phyloP scores from a whole-genome alignment of 2,329 filamentous ascomycete genomes.

The Rutstroemia sp. region DNA sequence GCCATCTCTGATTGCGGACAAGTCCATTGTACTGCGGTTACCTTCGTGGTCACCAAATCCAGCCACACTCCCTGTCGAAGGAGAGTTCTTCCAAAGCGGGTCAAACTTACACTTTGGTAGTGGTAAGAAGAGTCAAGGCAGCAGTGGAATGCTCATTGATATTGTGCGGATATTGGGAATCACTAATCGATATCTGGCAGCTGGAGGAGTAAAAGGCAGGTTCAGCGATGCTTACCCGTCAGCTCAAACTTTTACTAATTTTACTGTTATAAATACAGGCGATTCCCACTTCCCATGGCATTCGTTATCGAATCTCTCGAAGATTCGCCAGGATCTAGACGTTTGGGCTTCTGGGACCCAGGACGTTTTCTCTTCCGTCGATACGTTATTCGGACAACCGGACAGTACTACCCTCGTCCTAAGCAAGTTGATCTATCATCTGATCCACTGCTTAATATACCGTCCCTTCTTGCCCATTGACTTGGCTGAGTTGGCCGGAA shows the following conservation, averaged over 20 bases:
- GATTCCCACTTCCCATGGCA: slow-evolving; percentile 92
- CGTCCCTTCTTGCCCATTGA: slow-evolving; percentile 82
- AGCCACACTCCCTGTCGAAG: slow-evolving; percentile 57
- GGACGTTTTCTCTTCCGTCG: slow-evolving; percentile 69
- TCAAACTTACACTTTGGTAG: slow-evolving; percentile 65
- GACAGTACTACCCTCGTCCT: slow-evolving; percentile 74
- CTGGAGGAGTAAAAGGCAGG: slow-evolving; percentile 64
- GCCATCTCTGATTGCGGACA: slow-evolving; percentile 72
- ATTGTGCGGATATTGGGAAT: slow-evolving; percentile 76
- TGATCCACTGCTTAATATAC: slow-evolving; percentile 81
- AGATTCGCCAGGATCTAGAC: slow-evolving; percentile 78
- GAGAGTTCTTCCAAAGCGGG: slow-evolving; percentile 72
- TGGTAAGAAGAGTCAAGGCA: slow-evolving; percentile 65
- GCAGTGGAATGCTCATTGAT: slow-evolving; percentile 75
- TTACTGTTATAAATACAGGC: slow-evolving; percentile 34
- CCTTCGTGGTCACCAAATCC: slow-evolving; percentile 65
- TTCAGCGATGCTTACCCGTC: not conserved
- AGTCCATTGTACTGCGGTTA: slow-evolving; percentile 65
- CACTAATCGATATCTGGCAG: slow-evolving; percentile 76
- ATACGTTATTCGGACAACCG: slow-evolving; percentile 66
- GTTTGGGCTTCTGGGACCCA: slow-evolving; percentile 78
- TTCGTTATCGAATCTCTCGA: slow-evolving; percentile 74
- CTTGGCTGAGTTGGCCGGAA: slow-evolving; percentile 69
- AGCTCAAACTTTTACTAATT: not conserved
- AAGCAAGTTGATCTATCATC: slow-evolving; percentile 80